Percentiles rank a stretch among this genome's conserved stretches.
Conservation (phyloP, 2,329 filamentous ascomycete species). For the Helminthosporium solani region DNA sequence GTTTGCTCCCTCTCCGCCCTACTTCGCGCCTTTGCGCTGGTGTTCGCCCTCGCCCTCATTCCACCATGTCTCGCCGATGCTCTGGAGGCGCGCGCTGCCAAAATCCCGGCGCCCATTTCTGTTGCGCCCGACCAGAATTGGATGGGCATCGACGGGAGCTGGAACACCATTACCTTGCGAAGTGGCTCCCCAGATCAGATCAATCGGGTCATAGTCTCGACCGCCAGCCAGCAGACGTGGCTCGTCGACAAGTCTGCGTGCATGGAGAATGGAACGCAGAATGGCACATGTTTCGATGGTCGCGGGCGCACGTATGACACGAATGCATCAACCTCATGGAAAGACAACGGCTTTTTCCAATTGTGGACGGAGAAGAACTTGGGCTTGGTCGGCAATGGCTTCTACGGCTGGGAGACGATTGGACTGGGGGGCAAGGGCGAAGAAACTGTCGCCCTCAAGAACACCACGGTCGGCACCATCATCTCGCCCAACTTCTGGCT, state of each 20-base stretch:
- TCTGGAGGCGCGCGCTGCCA: slow-evolving; percentile 22
- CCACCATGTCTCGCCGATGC: slow-evolving; percentile 22
- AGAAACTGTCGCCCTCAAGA: slow-evolving; percentile 43
- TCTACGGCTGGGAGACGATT: slow-evolving; percentile 60
- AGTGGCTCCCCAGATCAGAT: slow-evolving; percentile 56
- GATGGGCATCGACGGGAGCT: slow-evolving; percentile 47
- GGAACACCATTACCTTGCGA: slow-evolving; percentile 68
- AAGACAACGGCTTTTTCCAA: slow-evolving; percentile 59
- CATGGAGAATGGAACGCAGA: slow-evolving; percentile 34
- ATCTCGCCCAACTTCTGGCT: slow-evolving; percentile 47
- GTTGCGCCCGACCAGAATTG: slow-evolving; percentile 42
- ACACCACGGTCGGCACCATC: slow-evolving; percentile 46
- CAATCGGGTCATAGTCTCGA: slow-evolving; percentile 63
- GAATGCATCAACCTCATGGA: slow-evolving; percentile 59
- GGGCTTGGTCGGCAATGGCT: slow-evolving; percentile 61
- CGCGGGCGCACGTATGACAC: slow-evolving; percentile 62
- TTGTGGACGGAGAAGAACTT: slow-evolving; percentile 59
- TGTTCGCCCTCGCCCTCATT: slow-evolving; percentile 11
- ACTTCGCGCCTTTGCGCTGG: slow-evolving; percentile 10
- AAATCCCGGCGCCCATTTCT: slow-evolving; percentile 32
- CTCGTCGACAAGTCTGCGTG: slow-evolving; percentile 51
- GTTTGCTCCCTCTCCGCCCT: slow-evolving; percentile 13
- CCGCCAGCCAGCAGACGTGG: slow-evolving; percentile 71
- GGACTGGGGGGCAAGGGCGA: slow-evolving; percentile 43
- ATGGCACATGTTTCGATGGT: slow-evolving; percentile 51